Evolutionary conservation across 352 stramenopile genomes (phyloP).

Genomic region (Globisporangium orthogonon): DNA sequence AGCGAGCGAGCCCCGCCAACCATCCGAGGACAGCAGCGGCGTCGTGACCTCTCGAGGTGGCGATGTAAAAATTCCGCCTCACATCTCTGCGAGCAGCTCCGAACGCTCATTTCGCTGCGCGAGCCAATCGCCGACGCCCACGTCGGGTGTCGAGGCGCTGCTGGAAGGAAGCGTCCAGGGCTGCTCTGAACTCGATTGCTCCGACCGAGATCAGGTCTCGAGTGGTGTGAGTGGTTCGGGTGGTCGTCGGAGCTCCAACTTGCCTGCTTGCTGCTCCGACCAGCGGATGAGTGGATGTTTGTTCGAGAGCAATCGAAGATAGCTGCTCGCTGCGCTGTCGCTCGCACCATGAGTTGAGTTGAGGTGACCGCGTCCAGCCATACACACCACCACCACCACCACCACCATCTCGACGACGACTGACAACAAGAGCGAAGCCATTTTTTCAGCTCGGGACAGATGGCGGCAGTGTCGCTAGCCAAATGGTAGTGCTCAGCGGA

Average conservation of each 20-base stretch:
- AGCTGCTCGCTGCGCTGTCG: not conserved
- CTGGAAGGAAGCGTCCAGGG: not conserved
- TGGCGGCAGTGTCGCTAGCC: not conserved
- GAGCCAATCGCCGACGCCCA: slow-evolving; percentile 1
- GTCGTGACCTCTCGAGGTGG: not conserved
- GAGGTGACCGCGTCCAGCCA: too few relatives aligned
- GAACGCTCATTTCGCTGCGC: slow-evolving; percentile 4
- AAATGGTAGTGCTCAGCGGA: not conserved
- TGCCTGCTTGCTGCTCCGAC: not conserved
- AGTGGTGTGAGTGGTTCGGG: not conserved
- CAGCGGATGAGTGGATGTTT: not conserved
- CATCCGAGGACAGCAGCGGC: not conserved
- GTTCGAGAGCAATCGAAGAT: slow-evolving; percentile 2
- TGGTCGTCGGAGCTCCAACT: not conserved
- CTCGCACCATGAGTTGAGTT: not conserved
- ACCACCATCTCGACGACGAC: not conserved
- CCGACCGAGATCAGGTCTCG: not conserved
- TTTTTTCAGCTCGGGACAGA: not conserved
- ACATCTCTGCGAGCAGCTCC: not conserved
- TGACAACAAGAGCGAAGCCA: not conserved
- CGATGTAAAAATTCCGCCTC: not conserved
- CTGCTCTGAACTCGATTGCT: not conserved
- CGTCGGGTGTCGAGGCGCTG: not conserved
- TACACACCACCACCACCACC: too few relatives aligned
- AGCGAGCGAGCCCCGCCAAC: not conserved